phyloP scores from a whole-genome alignment of 805 yeast species.

The Pachysolen tannophilus region DNA sequence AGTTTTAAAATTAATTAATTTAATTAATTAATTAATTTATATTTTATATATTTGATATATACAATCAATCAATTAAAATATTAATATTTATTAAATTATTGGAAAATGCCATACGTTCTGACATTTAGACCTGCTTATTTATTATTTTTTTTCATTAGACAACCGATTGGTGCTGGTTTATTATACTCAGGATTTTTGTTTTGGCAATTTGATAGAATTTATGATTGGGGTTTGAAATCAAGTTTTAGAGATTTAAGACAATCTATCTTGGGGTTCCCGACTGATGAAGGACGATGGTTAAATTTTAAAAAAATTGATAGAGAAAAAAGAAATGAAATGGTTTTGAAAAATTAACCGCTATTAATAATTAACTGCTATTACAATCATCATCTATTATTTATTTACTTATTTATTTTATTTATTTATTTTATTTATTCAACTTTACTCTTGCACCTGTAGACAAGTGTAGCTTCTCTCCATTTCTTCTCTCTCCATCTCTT shows the following conservation, averaged over 20 bases:
- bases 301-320: conserved; percentile 24
- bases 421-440: conserved; percentile 2
- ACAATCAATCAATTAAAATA: background rate
- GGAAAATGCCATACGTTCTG: conserved; percentile 15
- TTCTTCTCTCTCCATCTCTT: too few species aligned
- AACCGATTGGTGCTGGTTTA: conserved; percentile 27
- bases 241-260: conserved; percentile 20
- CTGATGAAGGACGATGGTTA: conserved; percentile 20
- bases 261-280: conserved; percentile 23
- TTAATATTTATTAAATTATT: too few species aligned
- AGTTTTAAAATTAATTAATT: background rate
- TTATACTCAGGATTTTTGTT: conserved; percentile 23
- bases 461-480: too few species aligned
- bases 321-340: conserved; percentile 14
- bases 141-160: conserved; percentile 26
- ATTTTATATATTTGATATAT: too few species aligned
- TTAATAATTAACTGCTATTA: background rate
- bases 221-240: conserved; percentile 22
- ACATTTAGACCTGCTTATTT: conserved; percentile 28
- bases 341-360: too few species aligned
- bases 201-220: conserved; percentile 28
- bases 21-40: background rate
- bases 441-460: too few species aligned
- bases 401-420: background rate
- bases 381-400: background rate